Conservation (phyloP, 2,329 filamentous ascomycete species). For the Microdochium paspali region DNA sequence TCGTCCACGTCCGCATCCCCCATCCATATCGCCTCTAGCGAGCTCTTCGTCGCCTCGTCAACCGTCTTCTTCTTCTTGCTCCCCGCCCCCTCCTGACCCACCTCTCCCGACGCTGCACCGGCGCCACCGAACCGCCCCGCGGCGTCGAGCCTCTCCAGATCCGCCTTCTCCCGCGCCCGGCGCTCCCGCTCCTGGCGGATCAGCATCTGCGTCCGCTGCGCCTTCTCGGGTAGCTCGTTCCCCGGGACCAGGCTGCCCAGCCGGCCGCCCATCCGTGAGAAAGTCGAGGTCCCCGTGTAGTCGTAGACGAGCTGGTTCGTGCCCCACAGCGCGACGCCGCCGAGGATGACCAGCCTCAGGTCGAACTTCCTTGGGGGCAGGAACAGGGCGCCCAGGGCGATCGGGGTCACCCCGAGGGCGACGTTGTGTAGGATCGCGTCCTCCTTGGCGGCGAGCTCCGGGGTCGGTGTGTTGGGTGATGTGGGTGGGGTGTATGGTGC, state of each 20-base stretch:
- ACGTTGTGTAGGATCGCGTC: slow-evolving; percentile 33
- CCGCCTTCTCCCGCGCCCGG: slow-evolving; percentile 19
- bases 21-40: slow-evolving; percentile 46
- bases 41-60: slow-evolving; percentile 8
- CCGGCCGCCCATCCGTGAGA: slow-evolving; percentile 34
- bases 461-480: neutral
- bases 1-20: slow-evolving; percentile 44
- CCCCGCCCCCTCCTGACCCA: slow-evolving; percentile 12
- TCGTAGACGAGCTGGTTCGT: slow-evolving; percentile 47
- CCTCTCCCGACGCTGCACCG: slow-evolving; percentile 11
- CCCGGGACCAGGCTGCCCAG: slow-evolving; percentile 31
- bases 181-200: slow-evolving; percentile 31
- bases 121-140: neutral
- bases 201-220: slow-evolving; percentile 34
- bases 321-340: slow-evolving; percentile 38
- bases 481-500: neutral
- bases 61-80: slow-evolving; percentile 5
- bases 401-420: slow-evolving; percentile 35
- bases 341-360: slow-evolving; percentile 39
- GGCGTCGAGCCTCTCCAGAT: slow-evolving; percentile 10
- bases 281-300: slow-evolving; percentile 45
- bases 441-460: neutral
- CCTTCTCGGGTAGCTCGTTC: slow-evolving; percentile 47
- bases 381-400: slow-evolving; percentile 36
- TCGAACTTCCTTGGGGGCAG: slow-evolving; percentile 43